Evolutionary conservation across 257 asterid genomes (phyloP).

Genomic region (Capsicum rhomboideum): DNA sequence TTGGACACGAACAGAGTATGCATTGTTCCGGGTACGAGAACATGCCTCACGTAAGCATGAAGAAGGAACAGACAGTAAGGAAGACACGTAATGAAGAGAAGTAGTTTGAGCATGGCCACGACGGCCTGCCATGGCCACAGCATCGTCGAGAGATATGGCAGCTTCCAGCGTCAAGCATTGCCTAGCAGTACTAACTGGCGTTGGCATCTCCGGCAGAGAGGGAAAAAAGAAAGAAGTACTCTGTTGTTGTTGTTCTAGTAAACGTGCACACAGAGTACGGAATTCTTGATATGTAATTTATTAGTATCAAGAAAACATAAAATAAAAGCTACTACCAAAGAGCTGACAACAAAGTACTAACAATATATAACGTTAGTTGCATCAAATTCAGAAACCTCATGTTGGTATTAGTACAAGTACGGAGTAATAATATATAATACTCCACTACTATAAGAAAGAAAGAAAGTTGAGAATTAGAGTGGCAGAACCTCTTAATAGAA

Average conservation of each 20-base stretch:
- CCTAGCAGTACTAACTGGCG: constrained; percentile 68
- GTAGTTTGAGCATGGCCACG: constrained; percentile 91
- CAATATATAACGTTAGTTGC: not conserved
- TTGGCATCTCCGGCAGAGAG: constrained; percentile 48
- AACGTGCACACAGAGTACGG: not conserved
- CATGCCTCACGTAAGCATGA: constrained; percentile 85
- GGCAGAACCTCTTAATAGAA: not conserved
- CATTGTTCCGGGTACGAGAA: constrained; percentile 49
- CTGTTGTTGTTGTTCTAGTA: not conserved
- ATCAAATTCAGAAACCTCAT: not conserved
- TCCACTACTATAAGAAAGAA: not conserved
- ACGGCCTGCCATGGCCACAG: constrained; percentile 75
- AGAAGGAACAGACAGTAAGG: constrained; percentile 60
- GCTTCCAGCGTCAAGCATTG: constrained; percentile 87
- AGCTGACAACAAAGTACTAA: not conserved
- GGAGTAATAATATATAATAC: not conserved
- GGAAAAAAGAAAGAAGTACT: not conserved
- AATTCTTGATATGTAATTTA: not conserved
- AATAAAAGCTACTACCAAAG: not conserved
- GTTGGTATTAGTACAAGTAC: not conserved
- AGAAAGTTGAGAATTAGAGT: not conserved
- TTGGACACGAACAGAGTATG: constrained; percentile 58
- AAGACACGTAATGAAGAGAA: constrained; percentile 75
- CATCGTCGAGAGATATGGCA: constrained; percentile 63
- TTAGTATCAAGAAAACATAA: not conserved